Base-by-base conservation (phyloP, 306 rosid species). In the Glycine soja region DNA sequence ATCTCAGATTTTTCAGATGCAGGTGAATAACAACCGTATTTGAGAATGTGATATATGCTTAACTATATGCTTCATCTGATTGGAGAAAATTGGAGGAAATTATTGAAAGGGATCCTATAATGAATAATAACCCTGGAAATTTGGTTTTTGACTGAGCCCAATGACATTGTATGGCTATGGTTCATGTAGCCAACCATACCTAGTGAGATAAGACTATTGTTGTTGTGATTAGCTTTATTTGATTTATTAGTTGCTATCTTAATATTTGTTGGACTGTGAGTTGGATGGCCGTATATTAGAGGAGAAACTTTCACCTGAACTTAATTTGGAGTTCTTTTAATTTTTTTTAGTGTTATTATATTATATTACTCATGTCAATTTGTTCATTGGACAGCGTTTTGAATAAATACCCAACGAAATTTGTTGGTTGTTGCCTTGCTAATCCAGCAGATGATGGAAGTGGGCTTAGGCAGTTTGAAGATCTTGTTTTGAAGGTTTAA, bases 351-450 rank as follows among this genome's bases (percentile, higher is more conserved):
- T 6, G 70, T 81, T 66, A 32, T 59, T 62, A 15, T 14, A 24
- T 40, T 8, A n/a, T 42, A 51, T 56, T 19, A 12, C 70, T 59
- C 65, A 30, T 85, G 70, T 82, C 50, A 81, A 16, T 47, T 59
- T 80, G 72, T 59, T 79, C 45, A 30, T 81, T 74, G 70, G 76
- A 74, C 93, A 94, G 98, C 84, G 94, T 90, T 72, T 76, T 94
- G 86, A 85, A 89, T 83, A 94, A 82, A 88, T 81, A 91, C 75
- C 97, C 98, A 0, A 64, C 92, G 87, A 91, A 94, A 87, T 94
- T 94, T 72, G 56, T 90, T 63, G 98, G 98, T 30, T 92, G 97
- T 70, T 94, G 98, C 89, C 98, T 94, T 47, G 98, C 97, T 65
- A 90, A 92, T 84, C 98, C 98, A n/a, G 90, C 90, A 16, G 86